Evolutionary conservation across 2,329 filamentous ascomycete species (phyloP).

Genomic region (Rutstroemia sydowiana): DNA sequence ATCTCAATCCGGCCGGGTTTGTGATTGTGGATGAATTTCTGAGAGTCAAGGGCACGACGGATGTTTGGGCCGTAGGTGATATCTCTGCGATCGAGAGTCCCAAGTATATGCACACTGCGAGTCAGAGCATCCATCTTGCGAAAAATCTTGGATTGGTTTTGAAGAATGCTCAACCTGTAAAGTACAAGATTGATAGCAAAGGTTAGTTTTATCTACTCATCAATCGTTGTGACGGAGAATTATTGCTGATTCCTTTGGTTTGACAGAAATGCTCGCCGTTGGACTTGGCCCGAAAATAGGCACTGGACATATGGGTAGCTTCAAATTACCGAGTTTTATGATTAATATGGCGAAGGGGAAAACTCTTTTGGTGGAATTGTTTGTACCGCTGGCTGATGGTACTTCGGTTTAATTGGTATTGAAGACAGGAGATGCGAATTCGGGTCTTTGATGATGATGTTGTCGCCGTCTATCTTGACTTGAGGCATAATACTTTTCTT

Average conservation of each 20-base stretch:
- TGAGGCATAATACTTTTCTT: too few species aligned
- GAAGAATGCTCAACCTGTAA: slow-evolving; percentile 11
- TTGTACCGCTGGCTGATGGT: slow-evolving; percentile 18
- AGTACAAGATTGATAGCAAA: slow-evolving; percentile 16
- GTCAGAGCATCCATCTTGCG: slow-evolving; percentile 20
- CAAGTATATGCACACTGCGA: slow-evolving; percentile 18
- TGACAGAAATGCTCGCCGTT: slow-evolving; percentile 20
- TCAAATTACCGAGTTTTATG: slow-evolving; percentile 24
- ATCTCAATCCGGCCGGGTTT: slow-evolving; percentile 39
- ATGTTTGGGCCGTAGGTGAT: slow-evolving; percentile 27
- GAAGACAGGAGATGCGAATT: background rate
- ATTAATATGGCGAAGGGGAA: slow-evolving; percentile 20
- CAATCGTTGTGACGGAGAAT: slow-evolving; percentile 9
- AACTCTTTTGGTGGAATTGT: slow-evolving; percentile 22
- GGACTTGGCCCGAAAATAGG: slow-evolving; percentile 35
- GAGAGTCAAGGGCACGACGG: slow-evolving; percentile 36
- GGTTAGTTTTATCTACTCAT: background rate
- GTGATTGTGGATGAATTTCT: slow-evolving; percentile 45
- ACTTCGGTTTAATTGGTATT: slow-evolving; percentile 10
- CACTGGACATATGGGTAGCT: slow-evolving; percentile 26
- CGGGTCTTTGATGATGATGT: too few species aligned
- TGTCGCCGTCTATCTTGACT: too few species aligned
- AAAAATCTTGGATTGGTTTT: slow-evolving; percentile 22
- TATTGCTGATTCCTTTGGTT: background rate
- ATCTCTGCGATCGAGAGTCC: slow-evolving; percentile 19